Evolutionary conservation across 116 monocot genomes (phyloP).

Genomic region (Zostera marina): DNA sequence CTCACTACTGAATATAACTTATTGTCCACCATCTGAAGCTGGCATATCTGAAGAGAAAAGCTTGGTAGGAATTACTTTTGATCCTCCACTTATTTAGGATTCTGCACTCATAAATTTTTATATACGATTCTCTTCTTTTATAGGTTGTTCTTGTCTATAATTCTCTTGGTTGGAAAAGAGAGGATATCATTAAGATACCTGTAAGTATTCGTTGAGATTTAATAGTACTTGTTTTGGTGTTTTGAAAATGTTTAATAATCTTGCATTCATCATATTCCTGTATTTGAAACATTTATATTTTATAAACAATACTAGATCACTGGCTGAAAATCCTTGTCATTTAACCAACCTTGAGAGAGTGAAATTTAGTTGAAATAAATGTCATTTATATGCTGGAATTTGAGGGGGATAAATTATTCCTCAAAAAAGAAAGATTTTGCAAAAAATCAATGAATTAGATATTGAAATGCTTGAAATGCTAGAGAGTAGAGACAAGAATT

Average conservation of each 20-base stretch:
- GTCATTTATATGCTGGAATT: too few species aligned
- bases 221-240: neutral
- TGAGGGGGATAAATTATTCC: too few species aligned
- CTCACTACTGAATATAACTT: slow-evolving; percentile 81
- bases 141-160: slow-evolving; percentile 93
- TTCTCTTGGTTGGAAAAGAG: slow-evolving; percentile 86
- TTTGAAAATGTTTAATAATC: neutral
- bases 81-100: neutral
- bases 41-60: slow-evolving; percentile 38
- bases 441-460: too few species aligned
- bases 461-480: too few species aligned
- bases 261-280: too few species aligned
- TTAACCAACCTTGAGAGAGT: too few species aligned
- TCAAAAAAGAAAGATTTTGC: too few species aligned
- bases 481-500: too few species aligned
- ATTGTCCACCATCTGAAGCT: slow-evolving; percentile 72
- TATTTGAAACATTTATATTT: too few species aligned
- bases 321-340: too few species aligned
- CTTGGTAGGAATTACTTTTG: slow-evolving; percentile 26
- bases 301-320: too few species aligned
- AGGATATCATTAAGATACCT: slow-evolving; percentile 71
- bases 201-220: slow-evolving; percentile 28
- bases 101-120: neutral
- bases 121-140: neutral
- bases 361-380: too few species aligned